Conservation (phyloP, 768 basidiomycete species). For the Mycena vitilis region DNA sequence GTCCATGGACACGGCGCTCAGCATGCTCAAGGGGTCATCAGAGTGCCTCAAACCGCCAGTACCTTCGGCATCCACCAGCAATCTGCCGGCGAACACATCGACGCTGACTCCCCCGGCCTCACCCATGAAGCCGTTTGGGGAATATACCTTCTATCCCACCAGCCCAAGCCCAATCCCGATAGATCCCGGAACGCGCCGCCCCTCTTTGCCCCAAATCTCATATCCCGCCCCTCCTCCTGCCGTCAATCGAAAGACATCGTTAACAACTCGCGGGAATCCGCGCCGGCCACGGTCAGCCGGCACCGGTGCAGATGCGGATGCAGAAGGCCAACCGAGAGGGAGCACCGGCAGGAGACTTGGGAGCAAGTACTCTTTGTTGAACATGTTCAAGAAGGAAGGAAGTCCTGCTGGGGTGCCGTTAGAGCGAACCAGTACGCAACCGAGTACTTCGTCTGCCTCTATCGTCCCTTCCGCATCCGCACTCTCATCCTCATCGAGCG, state of each 20-base stretch:
- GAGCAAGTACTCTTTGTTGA: conserved; percentile 80
- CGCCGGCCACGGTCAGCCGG: conserved; percentile 81
- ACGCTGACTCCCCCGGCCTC: conserved; percentile 54
- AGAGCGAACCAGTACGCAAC: conserved; percentile 26
- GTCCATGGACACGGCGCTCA: conserved; percentile 80
- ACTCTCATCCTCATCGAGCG: conserved; percentile 41
- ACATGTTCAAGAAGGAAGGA: conserved; percentile 74
- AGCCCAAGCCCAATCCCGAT: conserved; percentile 44
- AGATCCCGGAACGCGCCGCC: conserved; percentile 61
- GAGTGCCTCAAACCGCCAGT: conserved; percentile 49
- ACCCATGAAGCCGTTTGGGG: conserved; percentile 54
- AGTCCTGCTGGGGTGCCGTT: conserved; percentile 39
- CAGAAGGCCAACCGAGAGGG: conserved; percentile 47
- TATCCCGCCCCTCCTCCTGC: conserved; percentile 47
- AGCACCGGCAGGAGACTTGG: conserved; percentile 60
- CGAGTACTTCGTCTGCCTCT: conserved; percentile 35
- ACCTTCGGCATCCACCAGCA: conserved; percentile 46
- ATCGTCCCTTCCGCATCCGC: conserved; percentile 39
- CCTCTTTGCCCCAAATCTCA: conserved; percentile 74
- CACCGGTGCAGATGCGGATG: conserved; percentile 64
- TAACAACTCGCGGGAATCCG: conserved; percentile 45
- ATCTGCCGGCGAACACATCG: conserved; percentile 36
- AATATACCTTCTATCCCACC: conserved; percentile 59
- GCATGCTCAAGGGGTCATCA: conserved; percentile 53
- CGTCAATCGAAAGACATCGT: conserved; percentile 50